Conservation (phyloP, 495 filamentous ascomycete genomes). For the Hypomontagnella monticulosa region DNA sequence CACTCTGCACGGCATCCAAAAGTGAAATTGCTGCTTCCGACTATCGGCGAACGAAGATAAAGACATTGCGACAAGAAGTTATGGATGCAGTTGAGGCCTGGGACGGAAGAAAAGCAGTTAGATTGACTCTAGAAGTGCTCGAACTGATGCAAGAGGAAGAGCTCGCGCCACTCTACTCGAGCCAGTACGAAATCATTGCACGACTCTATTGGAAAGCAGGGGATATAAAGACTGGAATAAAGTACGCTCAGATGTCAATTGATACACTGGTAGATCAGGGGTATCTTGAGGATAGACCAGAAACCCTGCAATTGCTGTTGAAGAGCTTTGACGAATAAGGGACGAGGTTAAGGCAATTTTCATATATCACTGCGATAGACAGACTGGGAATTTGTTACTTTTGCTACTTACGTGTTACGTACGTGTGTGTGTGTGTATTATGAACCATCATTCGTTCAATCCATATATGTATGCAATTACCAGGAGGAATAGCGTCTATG, state of each 20-base stretch:
- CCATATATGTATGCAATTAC: not conserved
- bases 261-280: slow-evolving; percentile 47
- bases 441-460: not conserved
- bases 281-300: slow-evolving; percentile 32
- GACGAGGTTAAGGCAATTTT: too few species aligned
- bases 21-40: slow-evolving; percentile 48
- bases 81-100: slow-evolving; percentile 45
- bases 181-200: slow-evolving; percentile 54
- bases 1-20: slow-evolving; percentile 46
- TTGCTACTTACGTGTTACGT: too few species aligned
- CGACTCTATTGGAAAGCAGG: slow-evolving; percentile 50
- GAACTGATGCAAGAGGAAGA: slow-evolving; percentile 47
- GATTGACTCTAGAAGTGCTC: slow-evolving; percentile 45
- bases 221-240: slow-evolving; percentile 48
- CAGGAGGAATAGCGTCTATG: not conserved
- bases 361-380: too few species aligned
- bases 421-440: not conserved
- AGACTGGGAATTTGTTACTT: too few species aligned
- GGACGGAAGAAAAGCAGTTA: slow-evolving; percentile 50
- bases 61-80: slow-evolving; percentile 43
- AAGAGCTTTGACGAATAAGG: slow-evolving; percentile 28
- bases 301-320: slow-evolving; percentile 22
- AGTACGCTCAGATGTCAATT: slow-evolving; percentile 51
- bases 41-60: slow-evolving; percentile 47
- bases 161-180: slow-evolving; percentile 46